Evolutionary conservation across 352 stramenopile species (phyloP), one percentile per base, ranked within the genome.

Genomic region (Phytophthora meadii): DNA sequence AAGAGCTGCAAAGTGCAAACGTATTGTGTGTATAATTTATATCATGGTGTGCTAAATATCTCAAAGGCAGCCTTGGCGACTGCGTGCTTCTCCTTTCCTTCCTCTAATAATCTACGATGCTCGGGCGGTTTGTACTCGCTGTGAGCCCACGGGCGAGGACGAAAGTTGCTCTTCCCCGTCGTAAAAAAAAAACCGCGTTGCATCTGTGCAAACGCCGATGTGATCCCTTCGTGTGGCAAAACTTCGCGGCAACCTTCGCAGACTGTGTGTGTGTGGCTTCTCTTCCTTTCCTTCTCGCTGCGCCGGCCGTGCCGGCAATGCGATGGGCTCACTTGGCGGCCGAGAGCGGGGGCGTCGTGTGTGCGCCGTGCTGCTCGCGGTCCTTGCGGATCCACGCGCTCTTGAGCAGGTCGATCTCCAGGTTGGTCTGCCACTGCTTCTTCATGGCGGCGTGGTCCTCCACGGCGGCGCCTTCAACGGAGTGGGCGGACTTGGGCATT

Each of bases 371-470:
- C 45, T 78, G 70, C 53, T 86, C 77, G 47, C 77, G 77, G 66
- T 86, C 77, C 67, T 84, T 84, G 50, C 74, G 77, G 59, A 86
- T 86, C 77, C 74, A 84, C 8, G 77, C 77, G 28, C 64, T 83
- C 72, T 86, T 86, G 63, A 86, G 75, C 64, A 86, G 56, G 64
- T 86, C 77, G 63, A 86, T 86, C 70, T 86, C 77, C 9, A 86
- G 66, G 72, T 86, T 86, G 19, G 72, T 86, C 75, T 86, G 77
- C 77, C 77, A 86, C 56, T 83, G 72, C 60, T 86, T 84, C 70
- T 83, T 82, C 74, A 82, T 82, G 36, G 74, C 74, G 34, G 68
- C 74, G 54, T 82, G 74, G 57, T 80, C 71, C 54, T 77, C 74
- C 47, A 78, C 56, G 39, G 57, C 15, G 40, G 61, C 52, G 39